Conservation (phyloP, 768 basidiomycete genomes). For the Boletus edulis region DNA sequence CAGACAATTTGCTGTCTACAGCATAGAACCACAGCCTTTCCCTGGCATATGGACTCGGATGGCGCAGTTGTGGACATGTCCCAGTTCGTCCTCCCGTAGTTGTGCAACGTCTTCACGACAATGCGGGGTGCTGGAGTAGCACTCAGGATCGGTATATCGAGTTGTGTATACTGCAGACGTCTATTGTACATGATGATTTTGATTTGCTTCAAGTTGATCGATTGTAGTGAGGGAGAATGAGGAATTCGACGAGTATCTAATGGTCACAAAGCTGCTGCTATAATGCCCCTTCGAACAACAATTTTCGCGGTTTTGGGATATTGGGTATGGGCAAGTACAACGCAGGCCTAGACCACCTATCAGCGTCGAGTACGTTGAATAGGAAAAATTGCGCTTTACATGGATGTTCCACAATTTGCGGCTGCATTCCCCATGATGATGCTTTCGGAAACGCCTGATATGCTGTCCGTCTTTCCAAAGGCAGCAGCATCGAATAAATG, state of each 20-base stretch:
- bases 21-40: neutral
- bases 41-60: too few relatives aligned
- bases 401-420: constrained; percentile 89
- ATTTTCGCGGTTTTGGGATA: constrained; percentile 34
- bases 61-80: too few relatives aligned
- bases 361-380: neutral
- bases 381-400: constrained; percentile 51
- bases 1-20: neutral
- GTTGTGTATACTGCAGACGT: too few relatives aligned
- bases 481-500: constrained; percentile 98
- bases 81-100: constrained; percentile 43
- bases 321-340: constrained; percentile 30
- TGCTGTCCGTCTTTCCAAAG: constrained; percentile 91
- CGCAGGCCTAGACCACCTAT: constrained; percentile 32
- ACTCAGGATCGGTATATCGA: too few relatives aligned
- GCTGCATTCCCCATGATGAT: constrained; percentile 99
- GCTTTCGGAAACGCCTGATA: constrained; percentile 97
- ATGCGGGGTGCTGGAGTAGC: too few relatives aligned
- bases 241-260: too few relatives aligned
- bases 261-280: neutral
- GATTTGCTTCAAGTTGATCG: neutral
- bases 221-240: neutral
- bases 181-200: neutral
- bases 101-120: constrained; percentile 51
- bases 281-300: constrained; percentile 36